Base-by-base conservation (phyloP, 129 eudicot genomes). In the Rutidosis leptorrhynchoides region DNA sequence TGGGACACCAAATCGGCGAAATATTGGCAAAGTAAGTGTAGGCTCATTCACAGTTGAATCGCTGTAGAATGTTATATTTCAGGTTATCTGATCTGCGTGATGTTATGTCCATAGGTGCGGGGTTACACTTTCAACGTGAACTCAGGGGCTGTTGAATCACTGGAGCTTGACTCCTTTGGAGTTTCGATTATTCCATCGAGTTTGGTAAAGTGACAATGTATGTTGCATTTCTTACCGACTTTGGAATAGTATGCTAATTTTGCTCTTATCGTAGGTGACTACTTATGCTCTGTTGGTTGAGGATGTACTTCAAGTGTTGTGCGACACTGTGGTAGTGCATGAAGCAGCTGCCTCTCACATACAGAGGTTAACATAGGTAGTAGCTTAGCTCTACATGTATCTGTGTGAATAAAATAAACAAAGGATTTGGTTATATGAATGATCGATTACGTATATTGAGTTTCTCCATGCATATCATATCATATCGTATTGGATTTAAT, bases 81-180 rank as follows among this genome's bases (percentile, higher is more conserved):
- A n/a, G n/a, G n/a, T n/a, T n/a, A n/a, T n/a, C n/a, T n/a, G n/a
- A n/a, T n/a, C n/a, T n/a, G n/a, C n/a, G n/a, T n/a, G n/a, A n/a
- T 10, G 6, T 16, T 46, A 4, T 72, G 26, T 57, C 54, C 71
- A 23, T 77, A 87, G 95, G 95, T 87, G 65, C 23, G 95, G 95
- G 43, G n/a, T n/a, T 87, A 84, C 68, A 79, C 77, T 54, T 87
- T 84, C 65, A 77, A 84, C 29, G 78, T 87, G 30, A 82, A 87
- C 65, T 79, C 90, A 5, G 88, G 95, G 61, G 75, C 69, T n/a
- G 80, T 84, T 23, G 90, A 84, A 63, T 82, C 81, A 10, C 82
- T 87, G 15, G 90, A 87, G 82, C 86, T 87, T 16, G 90, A 87
- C 69, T 84, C 95, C 26, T 87, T 87, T 63, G 95, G 95, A 51